Conservation (phyloP, 2,329 filamentous ascomycete genomes). For the Macroventuria anomochaeta region DNA sequence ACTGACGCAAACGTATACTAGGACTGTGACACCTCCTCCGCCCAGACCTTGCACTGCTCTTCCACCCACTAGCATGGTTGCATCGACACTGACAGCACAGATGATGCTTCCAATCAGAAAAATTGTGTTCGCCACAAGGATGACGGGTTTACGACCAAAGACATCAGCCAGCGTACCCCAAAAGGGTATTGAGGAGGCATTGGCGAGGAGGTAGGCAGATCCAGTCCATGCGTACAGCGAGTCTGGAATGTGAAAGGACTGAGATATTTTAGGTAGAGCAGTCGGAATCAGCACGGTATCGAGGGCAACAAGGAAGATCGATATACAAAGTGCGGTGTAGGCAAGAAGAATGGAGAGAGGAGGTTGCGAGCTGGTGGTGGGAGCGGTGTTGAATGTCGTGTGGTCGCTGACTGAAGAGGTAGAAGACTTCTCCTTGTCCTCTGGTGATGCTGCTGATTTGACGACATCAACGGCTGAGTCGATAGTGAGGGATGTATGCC, state of each 20-base stretch:
- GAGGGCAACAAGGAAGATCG: conserved; percentile 52
- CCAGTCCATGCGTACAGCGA: conserved; percentile 82
- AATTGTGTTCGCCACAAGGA: conserved; percentile 46
- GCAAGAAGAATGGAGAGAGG: conserved; percentile 26
- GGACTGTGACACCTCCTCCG: conserved; percentile 59
- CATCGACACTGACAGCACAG: conserved; percentile 56
- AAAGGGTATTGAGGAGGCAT: conserved; percentile 49
- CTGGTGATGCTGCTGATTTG: neutral
- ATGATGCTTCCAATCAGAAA: conserved; percentile 60
- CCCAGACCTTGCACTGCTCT: conserved; percentile 62
- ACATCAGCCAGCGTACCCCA: conserved; percentile 52
- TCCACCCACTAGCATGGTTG: conserved; percentile 61
- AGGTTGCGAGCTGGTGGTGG: neutral
- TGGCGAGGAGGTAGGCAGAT: conserved; percentile 48
- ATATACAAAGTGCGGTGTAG: conserved; percentile 42
- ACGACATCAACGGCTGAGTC: conserved; percentile 3
- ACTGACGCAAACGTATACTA: conserved; percentile 62
- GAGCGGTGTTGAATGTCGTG: too few relatives aligned
- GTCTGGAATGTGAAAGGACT: conserved; percentile 66
- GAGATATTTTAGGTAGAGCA: conserved; percentile 69
- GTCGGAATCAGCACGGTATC: conserved; percentile 68
- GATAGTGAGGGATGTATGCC: conserved; percentile 13
- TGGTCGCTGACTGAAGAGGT: neutral
- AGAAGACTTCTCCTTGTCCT: neutral
- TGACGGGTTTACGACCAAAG: conserved; percentile 47